phyloP scores from a whole-genome alignment of 2,329 filamentous ascomycete genomes.

The Fusarium sulawesiense region DNA sequence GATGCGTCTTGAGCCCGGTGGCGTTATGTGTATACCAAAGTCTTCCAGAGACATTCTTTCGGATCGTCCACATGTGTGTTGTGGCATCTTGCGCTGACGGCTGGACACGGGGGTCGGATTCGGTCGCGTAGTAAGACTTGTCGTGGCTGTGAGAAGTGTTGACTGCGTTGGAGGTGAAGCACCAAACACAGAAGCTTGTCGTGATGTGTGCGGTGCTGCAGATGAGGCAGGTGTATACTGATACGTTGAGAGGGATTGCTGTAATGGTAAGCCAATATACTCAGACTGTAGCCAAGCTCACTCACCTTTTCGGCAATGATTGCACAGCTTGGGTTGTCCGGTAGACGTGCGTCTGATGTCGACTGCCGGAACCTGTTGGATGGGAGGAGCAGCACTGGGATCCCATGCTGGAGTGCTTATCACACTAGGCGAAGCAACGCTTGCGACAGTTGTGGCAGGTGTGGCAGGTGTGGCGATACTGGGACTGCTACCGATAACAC shows the following conservation, averaged over 20 bases:
- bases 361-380: neutral
- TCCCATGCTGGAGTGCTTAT: constrained; percentile 20
- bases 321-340: constrained; percentile 18
- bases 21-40: constrained; percentile 46
- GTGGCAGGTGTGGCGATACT: constrained; percentile 23
- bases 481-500: constrained; percentile 23
- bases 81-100: constrained; percentile 28
- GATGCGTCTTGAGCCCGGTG: constrained; percentile 42
- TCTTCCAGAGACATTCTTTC: constrained; percentile 44
- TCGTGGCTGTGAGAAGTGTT: constrained; percentile 43
- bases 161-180: constrained; percentile 43
- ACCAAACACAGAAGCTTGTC: constrained; percentile 46
- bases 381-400: neutral
- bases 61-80: constrained; percentile 40
- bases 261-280: neutral
- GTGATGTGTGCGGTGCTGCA: constrained; percentile 42
- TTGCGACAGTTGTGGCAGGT: constrained; percentile 22
- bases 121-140: constrained; percentile 43
- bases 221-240: constrained; percentile 45
- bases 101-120: constrained; percentile 43
- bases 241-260: constrained; percentile 43
- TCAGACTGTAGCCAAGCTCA: no score
- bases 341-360: constrained; percentile 18
- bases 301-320: constrained; percentile 41
- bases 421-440: constrained; percentile 12